Percentiles rank a stretch among this genome's conserved stretches.
These are phyloP conservation scores for Syzygium jambos DNA, from an alignment of 345 rosid species.

Conservation along the genomic window DNA sequence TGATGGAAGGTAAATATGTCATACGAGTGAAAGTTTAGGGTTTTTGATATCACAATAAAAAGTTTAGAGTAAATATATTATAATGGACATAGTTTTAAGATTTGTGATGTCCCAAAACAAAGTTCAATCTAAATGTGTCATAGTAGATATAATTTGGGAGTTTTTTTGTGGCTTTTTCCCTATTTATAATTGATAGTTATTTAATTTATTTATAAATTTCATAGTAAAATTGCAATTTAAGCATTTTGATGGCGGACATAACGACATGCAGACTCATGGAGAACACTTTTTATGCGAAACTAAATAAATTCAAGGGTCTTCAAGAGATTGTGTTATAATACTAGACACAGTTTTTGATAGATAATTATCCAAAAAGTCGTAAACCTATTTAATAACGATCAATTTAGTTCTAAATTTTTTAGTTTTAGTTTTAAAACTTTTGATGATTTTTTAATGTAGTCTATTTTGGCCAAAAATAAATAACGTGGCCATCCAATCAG, in stretches of 20 bases:
- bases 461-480: not conserved
- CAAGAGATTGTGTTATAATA: not conserved
- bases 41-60: not conserved
- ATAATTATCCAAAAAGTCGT: not conserved
- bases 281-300: not conserved
- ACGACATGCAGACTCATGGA: not conserved
- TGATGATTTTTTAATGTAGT: not conserved
- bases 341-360: not conserved
- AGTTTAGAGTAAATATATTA: not conserved
- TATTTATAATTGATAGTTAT: not conserved
- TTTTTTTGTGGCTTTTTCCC: not conserved
- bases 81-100: not conserved
- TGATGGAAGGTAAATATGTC: not conserved
- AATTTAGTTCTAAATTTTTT: not conserved
- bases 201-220: not conserved
- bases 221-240: not conserved
- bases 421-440: not conserved
- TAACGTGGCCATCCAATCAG: not conserved
- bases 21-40: not conserved
- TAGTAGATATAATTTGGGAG: not conserved
- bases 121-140: not conserved
- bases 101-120: not conserved
- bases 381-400: not conserved
- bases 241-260: not conserved
- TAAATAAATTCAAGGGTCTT: not conserved